These are phyloP conservation scores for Fusarium marasasianum DNA, from an alignment of 2,329 filamentous ascomycete species.

Conservation along the genomic window DNA sequence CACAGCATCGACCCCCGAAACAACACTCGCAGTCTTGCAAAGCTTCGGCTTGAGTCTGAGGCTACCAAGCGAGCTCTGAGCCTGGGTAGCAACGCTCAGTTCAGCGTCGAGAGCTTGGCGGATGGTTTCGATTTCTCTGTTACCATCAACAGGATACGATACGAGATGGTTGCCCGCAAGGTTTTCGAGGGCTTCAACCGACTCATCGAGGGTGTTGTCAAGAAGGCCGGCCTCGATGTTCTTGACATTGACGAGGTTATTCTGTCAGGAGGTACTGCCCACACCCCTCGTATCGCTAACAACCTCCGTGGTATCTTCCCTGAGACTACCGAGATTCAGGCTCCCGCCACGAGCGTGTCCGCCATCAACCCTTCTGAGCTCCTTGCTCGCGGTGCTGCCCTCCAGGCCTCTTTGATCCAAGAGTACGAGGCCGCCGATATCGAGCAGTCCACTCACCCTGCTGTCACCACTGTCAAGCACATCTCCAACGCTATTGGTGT, in stretches of 20 bases:
- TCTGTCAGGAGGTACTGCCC: constrained; percentile 88
- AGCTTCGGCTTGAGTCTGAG: constrained; percentile 92
- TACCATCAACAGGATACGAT: constrained; percentile 92
- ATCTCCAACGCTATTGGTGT: constrained; percentile 89
- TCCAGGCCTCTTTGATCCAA: constrained; percentile 93
- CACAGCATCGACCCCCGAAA: constrained; percentile 87
- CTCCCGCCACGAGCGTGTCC: constrained; percentile 78
- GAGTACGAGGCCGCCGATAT: constrained; percentile 96
- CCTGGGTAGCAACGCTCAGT: constrained; percentile 85
- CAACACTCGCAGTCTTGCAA: constrained; percentile 84
- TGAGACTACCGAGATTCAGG: constrained; percentile 78
- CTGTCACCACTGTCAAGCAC: constrained; percentile 93
- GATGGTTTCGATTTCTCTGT: constrained; percentile 91
- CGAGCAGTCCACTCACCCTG: constrained; percentile 93
- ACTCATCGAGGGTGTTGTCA: constrained; percentile 83
- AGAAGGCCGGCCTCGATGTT: constrained; percentile 92
- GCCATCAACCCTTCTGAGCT: constrained; percentile 96
- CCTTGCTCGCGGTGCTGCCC: constrained; percentile 86
- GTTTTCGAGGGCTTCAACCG: constrained; percentile 89
- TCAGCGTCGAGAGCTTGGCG: constrained; percentile 90
- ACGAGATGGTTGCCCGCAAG: constrained; percentile 88
- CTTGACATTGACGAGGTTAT: constrained; percentile 96
- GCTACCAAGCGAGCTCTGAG: constrained; percentile 91
- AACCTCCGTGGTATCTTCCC: constrained; percentile 85
- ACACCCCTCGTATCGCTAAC: constrained; percentile 91